Evolutionary conservation across 805 yeast genomes (phyloP).

Genomic region (Torulaspora maleeae): DNA sequence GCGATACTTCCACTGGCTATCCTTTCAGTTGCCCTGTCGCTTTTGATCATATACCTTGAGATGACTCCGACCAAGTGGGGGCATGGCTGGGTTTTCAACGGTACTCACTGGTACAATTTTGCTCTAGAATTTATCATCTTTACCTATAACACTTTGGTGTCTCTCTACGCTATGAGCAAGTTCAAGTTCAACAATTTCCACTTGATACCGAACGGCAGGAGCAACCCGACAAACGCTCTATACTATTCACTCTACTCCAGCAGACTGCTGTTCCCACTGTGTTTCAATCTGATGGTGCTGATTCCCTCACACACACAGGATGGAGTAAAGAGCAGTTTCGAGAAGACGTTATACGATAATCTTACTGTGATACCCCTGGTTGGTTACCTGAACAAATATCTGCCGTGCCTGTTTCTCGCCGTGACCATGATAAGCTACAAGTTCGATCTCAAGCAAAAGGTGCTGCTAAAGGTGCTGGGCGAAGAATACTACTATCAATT

Average conservation of each 20-base stretch:
- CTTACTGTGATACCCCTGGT: conserved; percentile 30
- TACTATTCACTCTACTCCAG: conserved; percentile 34
- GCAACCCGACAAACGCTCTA: conserved; percentile 33
- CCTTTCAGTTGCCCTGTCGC: conserved; percentile 17
- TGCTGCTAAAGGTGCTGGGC: conserved; percentile 29
- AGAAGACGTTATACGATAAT: conserved; percentile 26
- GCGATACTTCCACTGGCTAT: conserved; percentile 12
- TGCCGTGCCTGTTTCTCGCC: conserved; percentile 29
- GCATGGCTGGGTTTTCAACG: conserved; percentile 24
- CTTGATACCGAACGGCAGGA: conserved; percentile 32
- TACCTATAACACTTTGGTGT: conserved; percentile 27
- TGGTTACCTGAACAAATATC: conserved; percentile 24
- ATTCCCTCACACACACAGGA: conserved; percentile 12
- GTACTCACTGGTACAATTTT: conserved; percentile 22
- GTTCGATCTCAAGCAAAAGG: conserved; percentile 29
- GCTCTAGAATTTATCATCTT: conserved; percentile 23
- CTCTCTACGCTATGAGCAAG: conserved; percentile 33
- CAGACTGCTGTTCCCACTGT: conserved; percentile 33
- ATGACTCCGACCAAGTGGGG: conserved; percentile 27
- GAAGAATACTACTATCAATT: conserved; percentile 35
- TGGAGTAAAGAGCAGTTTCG: conserved; percentile 23
- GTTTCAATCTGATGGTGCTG: conserved; percentile 33
- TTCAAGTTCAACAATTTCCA: conserved; percentile 34
- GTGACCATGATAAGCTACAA: conserved; percentile 26
- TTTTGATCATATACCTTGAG: conserved; percentile 23